These are phyloP conservation scores for Pichia sorboxylosa DNA, from an alignment of 1,139 yeast genomes.

Conservation along the genomic window DNA sequence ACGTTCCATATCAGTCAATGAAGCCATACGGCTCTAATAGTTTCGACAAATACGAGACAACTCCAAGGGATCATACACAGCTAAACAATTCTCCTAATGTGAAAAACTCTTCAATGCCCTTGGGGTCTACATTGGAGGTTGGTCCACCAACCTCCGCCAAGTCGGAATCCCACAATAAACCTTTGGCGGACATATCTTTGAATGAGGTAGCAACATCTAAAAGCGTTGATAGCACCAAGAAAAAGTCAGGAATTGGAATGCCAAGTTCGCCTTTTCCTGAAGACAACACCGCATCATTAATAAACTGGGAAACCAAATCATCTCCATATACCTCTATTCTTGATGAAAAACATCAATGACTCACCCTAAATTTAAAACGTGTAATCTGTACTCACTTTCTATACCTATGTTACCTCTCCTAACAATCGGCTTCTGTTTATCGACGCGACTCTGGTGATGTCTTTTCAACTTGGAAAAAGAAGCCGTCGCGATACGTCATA, in stretches of 20 bases:
- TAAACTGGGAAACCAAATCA: constrained; percentile 17
- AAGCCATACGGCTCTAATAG: background rate
- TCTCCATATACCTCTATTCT: constrained; percentile 15
- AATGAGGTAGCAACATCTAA: too few species aligned
- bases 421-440: too few species aligned
- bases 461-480: too few species aligned
- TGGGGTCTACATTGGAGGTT: too few species aligned
- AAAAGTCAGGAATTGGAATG: constrained; percentile 20
- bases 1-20: background rate
- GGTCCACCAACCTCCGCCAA: background rate
- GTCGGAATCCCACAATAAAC: background rate
- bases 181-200: background rate
- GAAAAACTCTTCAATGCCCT: background rate
- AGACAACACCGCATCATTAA: constrained; percentile 11
- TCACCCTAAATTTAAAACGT: too few species aligned
- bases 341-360: background rate
- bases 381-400: too few species aligned
- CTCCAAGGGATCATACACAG: background rate
- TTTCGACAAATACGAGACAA: background rate
- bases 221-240: background rate
- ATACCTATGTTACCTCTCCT: too few species aligned
- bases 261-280: constrained; percentile 18
- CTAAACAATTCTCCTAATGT: background rate
- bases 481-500: too few species aligned
- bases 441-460: too few species aligned